phyloP scores from a whole-genome alignment of 768 basidiomycete genomes.

The Phaffia australis region DNA sequence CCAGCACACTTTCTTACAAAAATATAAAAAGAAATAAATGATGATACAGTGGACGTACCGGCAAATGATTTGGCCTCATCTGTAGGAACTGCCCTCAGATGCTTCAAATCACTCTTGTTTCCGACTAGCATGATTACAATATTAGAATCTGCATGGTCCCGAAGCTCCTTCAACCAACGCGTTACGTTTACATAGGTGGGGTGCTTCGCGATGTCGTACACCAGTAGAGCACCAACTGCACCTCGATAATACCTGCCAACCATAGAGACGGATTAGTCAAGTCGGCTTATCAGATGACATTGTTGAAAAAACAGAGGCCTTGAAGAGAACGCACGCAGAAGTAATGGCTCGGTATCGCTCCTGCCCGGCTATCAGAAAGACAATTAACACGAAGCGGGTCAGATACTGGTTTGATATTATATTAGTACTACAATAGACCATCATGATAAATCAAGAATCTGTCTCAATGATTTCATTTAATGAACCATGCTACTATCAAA shows the following conservation, averaged over 20 bases:
- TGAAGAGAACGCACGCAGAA: constrained; percentile 51
- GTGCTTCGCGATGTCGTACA: constrained; percentile 42
- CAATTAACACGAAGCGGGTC: neutral
- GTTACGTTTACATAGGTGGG: constrained; percentile 81
- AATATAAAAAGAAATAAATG: neutral
- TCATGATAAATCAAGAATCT: no score
- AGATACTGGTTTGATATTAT: no score
- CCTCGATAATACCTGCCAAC: constrained; percentile 81
- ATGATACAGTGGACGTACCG: constrained; percentile 45
- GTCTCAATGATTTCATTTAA: no score
- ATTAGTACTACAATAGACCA: no score
- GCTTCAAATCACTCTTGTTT: constrained; percentile 99
- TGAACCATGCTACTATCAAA: no score
- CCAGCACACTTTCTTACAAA: neutral
- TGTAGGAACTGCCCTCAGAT: constrained; percentile 87
- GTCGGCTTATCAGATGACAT: neutral
- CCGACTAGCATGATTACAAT: constrained; percentile 94
- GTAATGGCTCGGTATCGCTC: constrained; percentile 97
- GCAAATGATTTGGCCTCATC: constrained; percentile 92
- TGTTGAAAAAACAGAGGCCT: neutral
- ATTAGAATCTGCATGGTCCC: constrained; percentile 81
- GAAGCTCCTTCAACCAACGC: constrained; percentile 92
- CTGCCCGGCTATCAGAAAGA: constrained; percentile 61
- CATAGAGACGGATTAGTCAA: constrained; percentile 5
- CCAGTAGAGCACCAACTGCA: constrained; percentile 49